phyloP scores from a whole-genome alignment of 352 stramenopile species.

The Globisporangium canariense region DNA sequence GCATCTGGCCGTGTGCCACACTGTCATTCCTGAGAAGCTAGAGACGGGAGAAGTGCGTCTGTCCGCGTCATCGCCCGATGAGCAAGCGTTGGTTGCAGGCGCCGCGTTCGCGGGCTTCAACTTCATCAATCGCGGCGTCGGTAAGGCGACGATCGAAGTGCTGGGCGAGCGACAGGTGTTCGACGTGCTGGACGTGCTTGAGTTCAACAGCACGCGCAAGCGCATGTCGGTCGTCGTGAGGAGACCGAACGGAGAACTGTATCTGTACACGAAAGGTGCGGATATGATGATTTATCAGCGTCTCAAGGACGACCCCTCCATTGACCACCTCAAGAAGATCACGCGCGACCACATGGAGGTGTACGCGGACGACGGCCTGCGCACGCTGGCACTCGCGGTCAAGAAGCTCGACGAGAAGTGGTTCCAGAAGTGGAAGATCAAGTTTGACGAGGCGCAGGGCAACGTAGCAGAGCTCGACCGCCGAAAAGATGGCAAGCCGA shows the following conservation, averaged over 20 bases:
- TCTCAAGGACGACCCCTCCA: constrained; percentile 46
- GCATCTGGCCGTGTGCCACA: constrained; percentile 82
- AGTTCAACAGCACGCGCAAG: constrained; percentile 94
- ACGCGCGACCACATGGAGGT: constrained; percentile 78
- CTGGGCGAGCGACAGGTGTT: constrained; percentile 47
- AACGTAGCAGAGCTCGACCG: constrained; percentile 74
- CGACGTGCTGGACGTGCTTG: constrained; percentile 75
- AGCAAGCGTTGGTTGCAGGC: constrained; percentile 79
- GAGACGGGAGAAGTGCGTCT: constrained; percentile 63
- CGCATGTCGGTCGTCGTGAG: constrained; percentile 94
- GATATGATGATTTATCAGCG: constrained; percentile 92
- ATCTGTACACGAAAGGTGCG: constrained; percentile 88
- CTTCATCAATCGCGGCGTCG: constrained; percentile 59
- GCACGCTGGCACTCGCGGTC: constrained; percentile 77
- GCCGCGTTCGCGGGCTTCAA: constrained; percentile 68
- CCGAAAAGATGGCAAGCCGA: constrained; percentile 75
- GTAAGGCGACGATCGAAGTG: constrained; percentile 27
- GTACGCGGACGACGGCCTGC: constrained; percentile 82
- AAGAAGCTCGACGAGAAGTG: constrained; percentile 64
- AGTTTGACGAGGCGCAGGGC: constrained; percentile 65
- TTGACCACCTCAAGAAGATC: constrained; percentile 46
- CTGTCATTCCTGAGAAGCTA: constrained; percentile 70
- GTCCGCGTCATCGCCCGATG: constrained; percentile 80
- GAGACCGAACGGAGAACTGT: constrained; percentile 43
- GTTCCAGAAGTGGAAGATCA: constrained; percentile 72